phyloP scores from a whole-genome alignment of 2,329 filamentous ascomycete genomes.

The Botrytis hyacinthi region DNA sequence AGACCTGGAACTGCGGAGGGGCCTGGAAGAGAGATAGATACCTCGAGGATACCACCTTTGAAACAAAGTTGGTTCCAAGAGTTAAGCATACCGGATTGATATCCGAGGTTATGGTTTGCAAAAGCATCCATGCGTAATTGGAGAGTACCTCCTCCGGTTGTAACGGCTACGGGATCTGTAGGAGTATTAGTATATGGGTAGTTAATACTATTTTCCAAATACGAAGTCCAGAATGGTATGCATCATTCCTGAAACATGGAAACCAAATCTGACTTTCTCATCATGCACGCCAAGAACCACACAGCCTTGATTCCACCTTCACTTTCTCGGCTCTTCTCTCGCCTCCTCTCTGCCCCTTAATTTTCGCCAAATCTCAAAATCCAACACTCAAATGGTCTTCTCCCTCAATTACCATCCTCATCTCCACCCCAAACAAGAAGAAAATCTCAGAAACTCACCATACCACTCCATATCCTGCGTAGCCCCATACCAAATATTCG shows the following conservation, averaged over 20 bases:
- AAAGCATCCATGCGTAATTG: slow-evolving; percentile 48
- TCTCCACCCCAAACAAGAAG: background rate
- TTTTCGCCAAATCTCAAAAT: background rate
- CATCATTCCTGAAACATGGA: background rate
- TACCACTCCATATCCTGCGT: slow-evolving; percentile 45
- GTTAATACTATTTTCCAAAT: background rate
- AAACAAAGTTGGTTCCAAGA: slow-evolving; percentile 55
- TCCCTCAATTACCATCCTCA: background rate
- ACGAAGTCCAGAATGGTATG: no score
- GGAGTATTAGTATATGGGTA: background rate
- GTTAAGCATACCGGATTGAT: slow-evolving; percentile 51
- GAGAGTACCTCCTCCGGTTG: slow-evolving; percentile 47
- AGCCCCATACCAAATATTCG: slow-evolving; percentile 56
- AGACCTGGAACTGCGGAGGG: slow-evolving; percentile 48
- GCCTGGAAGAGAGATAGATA: slow-evolving; percentile 51
- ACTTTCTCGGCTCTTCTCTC: background rate
- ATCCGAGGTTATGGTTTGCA: slow-evolving; percentile 46
- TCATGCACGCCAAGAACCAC: background rate
- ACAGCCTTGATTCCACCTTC: background rate
- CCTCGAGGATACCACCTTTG: slow-evolving; percentile 53
- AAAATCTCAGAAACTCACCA: slow-evolving; percentile 20
- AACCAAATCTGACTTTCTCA: background rate
- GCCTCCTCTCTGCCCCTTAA: background rate
- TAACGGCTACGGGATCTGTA: slow-evolving; percentile 45
- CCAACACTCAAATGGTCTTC: background rate